Evolutionary conservation across 495 filamentous ascomycete genomes (phyloP).

Genomic region (Lophiotrema nucula): DNA sequence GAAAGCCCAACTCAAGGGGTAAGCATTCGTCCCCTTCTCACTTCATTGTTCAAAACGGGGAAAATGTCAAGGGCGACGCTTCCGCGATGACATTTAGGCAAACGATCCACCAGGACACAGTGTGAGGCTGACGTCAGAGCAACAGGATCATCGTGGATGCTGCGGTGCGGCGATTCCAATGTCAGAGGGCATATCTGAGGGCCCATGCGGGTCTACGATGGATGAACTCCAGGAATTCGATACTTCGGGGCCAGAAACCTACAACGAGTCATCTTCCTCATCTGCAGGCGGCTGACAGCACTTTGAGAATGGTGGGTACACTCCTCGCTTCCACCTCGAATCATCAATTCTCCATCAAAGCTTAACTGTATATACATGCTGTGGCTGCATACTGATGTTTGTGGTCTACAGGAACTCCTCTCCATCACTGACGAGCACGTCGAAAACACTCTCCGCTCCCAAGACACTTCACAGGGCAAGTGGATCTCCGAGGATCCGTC

Average conservation of each 20-base stretch:
- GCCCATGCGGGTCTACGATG: slow-evolving; percentile 76
- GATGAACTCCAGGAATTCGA: slow-evolving; percentile 67
- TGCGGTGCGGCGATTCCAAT: slow-evolving; percentile 75
- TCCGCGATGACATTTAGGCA: neutral
- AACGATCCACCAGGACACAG: neutral
- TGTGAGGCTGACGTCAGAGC: slow-evolving; percentile 26
- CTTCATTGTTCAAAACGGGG: neutral
- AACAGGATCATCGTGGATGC: slow-evolving; percentile 74
- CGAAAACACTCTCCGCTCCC: slow-evolving; percentile 38
- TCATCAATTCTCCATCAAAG: neutral
- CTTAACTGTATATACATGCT: neutral
- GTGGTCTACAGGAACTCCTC: slow-evolving; percentile 35
- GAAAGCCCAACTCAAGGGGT: slow-evolving; percentile 76
- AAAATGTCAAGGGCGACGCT: neutral
- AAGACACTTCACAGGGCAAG: slow-evolving; percentile 41
- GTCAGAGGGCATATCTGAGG: slow-evolving; percentile 79
- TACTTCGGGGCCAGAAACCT: slow-evolving; percentile 65
- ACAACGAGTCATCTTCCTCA: slow-evolving; percentile 56
- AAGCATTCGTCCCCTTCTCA: slow-evolving; percentile 24
- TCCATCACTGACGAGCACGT: slow-evolving; percentile 42
- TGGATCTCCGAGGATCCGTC: slow-evolving; percentile 44
- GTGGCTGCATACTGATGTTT: neutral
- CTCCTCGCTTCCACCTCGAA: neutral
- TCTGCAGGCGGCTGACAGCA: slow-evolving; percentile 58
- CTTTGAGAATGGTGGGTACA: slow-evolving; percentile 59